These are phyloP conservation scores for Metschnikowia gruessii DNA, from an alignment of 805 yeast species.

Conservation along the genomic window DNA sequence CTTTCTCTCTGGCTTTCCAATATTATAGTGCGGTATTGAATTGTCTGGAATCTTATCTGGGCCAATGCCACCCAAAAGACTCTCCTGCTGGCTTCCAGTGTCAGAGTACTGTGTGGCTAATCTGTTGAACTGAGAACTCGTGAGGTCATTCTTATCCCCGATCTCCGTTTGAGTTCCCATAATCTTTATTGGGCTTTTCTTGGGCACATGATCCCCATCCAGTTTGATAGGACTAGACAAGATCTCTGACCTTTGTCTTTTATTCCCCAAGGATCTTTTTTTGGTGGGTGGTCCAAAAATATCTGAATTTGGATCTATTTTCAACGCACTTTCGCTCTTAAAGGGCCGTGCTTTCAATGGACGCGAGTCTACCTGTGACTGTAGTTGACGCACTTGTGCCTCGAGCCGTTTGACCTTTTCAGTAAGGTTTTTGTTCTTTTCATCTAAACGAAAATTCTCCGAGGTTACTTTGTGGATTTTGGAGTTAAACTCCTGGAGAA, in stretches of 20 bases:
- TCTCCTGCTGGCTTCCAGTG: constrained; percentile 12
- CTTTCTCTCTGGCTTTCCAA: background rate
- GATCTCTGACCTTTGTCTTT: constrained; percentile 7
- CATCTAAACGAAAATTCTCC: constrained; percentile 8
- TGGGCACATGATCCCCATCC: background rate
- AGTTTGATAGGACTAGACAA: constrained; percentile 18
- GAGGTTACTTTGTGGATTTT: constrained; percentile 15
- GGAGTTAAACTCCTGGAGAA: constrained; percentile 17
- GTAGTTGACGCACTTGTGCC: background rate
- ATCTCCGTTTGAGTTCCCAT: background rate
- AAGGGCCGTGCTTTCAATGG: constrained; percentile 5
- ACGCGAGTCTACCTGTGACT: background rate
- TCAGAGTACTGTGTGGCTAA: constrained; percentile 24
- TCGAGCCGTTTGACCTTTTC: constrained; percentile 7
- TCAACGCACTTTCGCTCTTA: constrained; percentile 5
- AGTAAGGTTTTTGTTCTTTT: constrained; percentile 13
- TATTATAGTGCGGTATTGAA: background rate
- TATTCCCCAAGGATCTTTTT: background rate
- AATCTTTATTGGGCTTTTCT: background rate
- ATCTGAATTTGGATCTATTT: background rate
- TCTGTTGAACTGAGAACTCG: constrained; percentile 21
- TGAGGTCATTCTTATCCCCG: constrained; percentile 8
- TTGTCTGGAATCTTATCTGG: background rate
- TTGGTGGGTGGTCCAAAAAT: constrained; percentile 8
- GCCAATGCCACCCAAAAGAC: background rate